phyloP scores from a whole-genome alignment of 805 yeast species.

The Suhomyces kilbournensis region DNA sequence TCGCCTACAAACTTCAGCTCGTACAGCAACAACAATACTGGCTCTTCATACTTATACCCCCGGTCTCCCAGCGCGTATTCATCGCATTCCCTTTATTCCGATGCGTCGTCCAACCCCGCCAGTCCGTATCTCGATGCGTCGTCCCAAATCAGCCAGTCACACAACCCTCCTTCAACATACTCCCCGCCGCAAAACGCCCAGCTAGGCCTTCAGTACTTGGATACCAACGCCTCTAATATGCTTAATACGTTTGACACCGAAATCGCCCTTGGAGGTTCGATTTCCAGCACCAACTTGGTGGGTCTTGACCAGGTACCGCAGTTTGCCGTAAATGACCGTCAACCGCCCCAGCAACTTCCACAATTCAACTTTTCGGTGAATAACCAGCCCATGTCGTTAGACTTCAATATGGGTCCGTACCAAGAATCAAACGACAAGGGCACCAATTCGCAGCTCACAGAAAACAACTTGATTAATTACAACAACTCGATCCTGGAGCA shows the following conservation, averaged over 20 bases:
- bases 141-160: conserved; percentile 26
- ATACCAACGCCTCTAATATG: conserved; percentile 2
- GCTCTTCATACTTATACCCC: conserved; percentile 15
- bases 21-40: not conserved
- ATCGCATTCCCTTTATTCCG: conserved; percentile 31
- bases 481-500: conserved; percentile 12
- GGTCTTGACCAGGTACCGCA: conserved; percentile 6
- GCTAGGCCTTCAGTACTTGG: conserved; percentile 6
- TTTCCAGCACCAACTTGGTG: conserved; percentile 33
- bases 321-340: not conserved
- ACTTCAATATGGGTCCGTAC: conserved; percentile 1
- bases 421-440: not conserved
- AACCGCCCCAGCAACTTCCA: conserved; percentile 5
- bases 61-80: conserved; percentile 19
- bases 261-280: conserved; percentile 38
- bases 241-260: conserved; percentile 29
- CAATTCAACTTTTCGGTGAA: conserved; percentile 12
- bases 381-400: conserved; percentile 9
- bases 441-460: conserved; percentile 5
- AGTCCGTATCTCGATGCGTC: conserved; percentile 37
- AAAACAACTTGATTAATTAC: conserved; percentile 17
- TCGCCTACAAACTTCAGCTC: conserved; percentile 12
- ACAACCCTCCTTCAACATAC: conserved; percentile 3
- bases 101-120: conserved; percentile 34
- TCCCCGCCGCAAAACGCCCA: not conserved